A percentile compares a stretch with the other conserved stretches of the same genome.
Evolutionary conservation across 495 filamentous ascomycete genomes (phyloP).

Genomic region (Rostrohypoxylon terebratum): DNA sequence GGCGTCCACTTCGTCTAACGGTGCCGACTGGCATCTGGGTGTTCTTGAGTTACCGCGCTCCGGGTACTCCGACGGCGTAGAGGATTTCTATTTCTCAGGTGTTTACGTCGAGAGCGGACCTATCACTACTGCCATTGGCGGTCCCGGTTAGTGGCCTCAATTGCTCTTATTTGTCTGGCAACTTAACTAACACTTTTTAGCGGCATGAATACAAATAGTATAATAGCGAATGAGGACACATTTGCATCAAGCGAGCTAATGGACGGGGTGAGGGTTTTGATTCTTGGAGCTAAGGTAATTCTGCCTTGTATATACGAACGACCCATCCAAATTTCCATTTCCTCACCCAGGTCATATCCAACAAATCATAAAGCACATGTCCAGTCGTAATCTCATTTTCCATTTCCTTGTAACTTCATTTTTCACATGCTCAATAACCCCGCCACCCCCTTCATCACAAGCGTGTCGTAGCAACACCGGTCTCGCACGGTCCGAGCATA

Average conservation of each 20-base stretch:
- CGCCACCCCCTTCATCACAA: not conserved
- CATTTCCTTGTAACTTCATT: not conserved
- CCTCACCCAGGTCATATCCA: not conserved
- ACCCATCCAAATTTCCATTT: not conserved
- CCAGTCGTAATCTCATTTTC: not conserved
- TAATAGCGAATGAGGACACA: not conserved
- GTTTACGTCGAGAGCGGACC: constrained; percentile 74
- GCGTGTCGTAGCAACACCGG: not conserved
- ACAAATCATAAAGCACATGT: not conserved
- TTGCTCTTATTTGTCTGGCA: not conserved
- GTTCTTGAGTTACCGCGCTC: constrained; percentile 72
- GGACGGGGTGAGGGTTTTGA: constrained; percentile 1
- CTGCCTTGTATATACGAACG: constrained; percentile 32
- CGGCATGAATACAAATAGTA: constrained; percentile 13
- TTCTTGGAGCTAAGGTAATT: constrained; percentile 30
- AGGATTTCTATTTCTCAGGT: constrained; percentile 81
- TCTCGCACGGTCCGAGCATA: constrained; percentile 42
- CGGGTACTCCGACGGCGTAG: constrained; percentile 61
- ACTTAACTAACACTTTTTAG: constrained; percentile 4
- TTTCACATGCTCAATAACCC: not conserved
- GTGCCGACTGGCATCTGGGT: constrained; percentile 79
- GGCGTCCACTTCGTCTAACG: constrained; percentile 72
- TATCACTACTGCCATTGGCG: constrained; percentile 69
- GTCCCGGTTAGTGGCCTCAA: constrained; percentile 52
- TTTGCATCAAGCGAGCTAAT: not conserved